These are phyloP conservation scores for Mychonastes homosphaera DNA, from an alignment of 139 green algal species.

Conservation along the genomic window DNA sequence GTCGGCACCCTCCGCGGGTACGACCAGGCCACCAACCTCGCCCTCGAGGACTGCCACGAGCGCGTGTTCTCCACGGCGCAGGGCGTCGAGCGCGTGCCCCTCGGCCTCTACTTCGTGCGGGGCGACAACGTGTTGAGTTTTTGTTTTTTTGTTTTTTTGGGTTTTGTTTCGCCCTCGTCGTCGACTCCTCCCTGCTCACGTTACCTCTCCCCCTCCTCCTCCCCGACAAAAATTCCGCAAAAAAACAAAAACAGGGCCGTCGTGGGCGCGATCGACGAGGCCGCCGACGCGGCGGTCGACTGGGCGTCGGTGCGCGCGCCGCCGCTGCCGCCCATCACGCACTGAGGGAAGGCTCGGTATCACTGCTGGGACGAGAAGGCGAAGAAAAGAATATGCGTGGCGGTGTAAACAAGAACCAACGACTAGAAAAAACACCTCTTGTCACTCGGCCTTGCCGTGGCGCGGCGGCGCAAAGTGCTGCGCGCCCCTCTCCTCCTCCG, in stretches of 20 bases:
- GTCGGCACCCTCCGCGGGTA: conserved; percentile 81
- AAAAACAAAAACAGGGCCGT: conserved; percentile 61
- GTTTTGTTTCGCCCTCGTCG: background rate
- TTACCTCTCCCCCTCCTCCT: background rate
- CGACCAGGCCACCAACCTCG: conserved; percentile 89
- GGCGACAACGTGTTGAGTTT: conserved; percentile 89
- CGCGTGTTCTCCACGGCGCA: conserved; percentile 77
- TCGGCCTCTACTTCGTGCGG: conserved; percentile 85
- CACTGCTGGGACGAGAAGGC: no score
- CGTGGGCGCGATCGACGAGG: conserved; percentile 88
- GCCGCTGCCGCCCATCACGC: conserved; percentile 64
- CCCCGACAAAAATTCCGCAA: background rate
- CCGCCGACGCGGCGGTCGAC: conserved; percentile 62
- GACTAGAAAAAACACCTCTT: no score
- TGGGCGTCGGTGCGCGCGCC: conserved; percentile 51
- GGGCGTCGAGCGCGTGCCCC: conserved; percentile 73
- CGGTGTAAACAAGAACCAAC: no score
- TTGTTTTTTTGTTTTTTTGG: conserved; percentile 1
- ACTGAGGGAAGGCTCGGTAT: no score
- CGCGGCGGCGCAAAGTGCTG: no score
- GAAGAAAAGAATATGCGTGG: no score
- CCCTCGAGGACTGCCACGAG: conserved; percentile 87
- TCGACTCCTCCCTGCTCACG: background rate
- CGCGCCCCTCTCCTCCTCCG: no score
- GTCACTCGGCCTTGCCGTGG: no score